Evolutionary conservation across 495 filamentous ascomycete genomes (phyloP).

Genomic region (Aspergillus sclerotioniger): DNA sequence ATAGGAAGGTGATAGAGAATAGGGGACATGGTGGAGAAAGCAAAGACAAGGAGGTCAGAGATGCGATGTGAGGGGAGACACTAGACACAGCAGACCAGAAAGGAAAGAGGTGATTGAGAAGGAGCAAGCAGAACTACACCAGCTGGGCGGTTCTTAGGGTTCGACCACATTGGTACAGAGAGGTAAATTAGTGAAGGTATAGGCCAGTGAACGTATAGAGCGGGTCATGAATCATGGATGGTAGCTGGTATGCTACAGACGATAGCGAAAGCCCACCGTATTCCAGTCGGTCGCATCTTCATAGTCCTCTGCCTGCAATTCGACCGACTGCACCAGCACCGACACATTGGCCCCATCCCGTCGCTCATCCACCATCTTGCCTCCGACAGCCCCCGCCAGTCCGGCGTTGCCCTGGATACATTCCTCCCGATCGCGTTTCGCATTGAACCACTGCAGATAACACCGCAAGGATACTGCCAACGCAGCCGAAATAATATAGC

Average conservation of each 20-base stretch:
- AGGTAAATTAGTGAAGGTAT: too few species aligned
- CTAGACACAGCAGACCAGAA: too few species aligned
- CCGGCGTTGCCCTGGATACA: slow-evolving; percentile 42
- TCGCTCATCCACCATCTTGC: slow-evolving; percentile 32
- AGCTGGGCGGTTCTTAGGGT: too few species aligned
- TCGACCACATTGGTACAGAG: too few species aligned
- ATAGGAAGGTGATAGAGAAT: too few species aligned
- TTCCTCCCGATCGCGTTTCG: slow-evolving; percentile 36
- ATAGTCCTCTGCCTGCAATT: slow-evolving; percentile 39
- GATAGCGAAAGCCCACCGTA: slow-evolving; percentile 52
- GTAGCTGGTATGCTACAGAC: too few species aligned
- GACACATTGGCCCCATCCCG: slow-evolving; percentile 19
- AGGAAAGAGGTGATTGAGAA: too few species aligned
- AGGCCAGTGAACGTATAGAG: too few species aligned
- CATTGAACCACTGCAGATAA: slow-evolving; percentile 43
- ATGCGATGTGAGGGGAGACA: too few species aligned
- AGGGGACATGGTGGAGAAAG: neutral
- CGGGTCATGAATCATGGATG: too few species aligned
- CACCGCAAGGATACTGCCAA: slow-evolving; percentile 38
- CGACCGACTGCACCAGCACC: slow-evolving; percentile 28
- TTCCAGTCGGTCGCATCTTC: slow-evolving; percentile 56
- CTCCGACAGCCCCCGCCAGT: slow-evolving; percentile 36
- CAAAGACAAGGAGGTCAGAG: neutral
- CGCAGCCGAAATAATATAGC: slow-evolving; percentile 43
- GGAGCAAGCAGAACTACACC: too few species aligned